Evolutionary conservation across 345 rosid species (phyloP), one percentile per base, ranked within the genome.

Genomic region (Rubroshorea leprosula): DNA sequence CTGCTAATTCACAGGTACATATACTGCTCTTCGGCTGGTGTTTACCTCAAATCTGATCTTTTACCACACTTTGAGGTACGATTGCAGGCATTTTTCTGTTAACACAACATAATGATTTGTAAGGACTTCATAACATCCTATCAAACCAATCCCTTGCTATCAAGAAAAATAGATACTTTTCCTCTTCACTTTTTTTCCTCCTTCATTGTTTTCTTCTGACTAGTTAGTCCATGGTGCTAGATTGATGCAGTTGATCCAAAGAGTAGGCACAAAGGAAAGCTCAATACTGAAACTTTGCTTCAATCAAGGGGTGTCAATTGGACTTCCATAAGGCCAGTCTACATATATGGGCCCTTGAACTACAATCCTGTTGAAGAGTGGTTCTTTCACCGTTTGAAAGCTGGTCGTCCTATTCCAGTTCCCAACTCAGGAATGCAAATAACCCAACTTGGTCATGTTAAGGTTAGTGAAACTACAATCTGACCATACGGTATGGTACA

Each of bases 361-460:
- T 93, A 93, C 81, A 89, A 89, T 74, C 97, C 97, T 10, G 96
- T 93, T 0, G 96, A 93, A 79, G 97, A 93, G 72, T 93, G 99
- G 97, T 93, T 89, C 80, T 89, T 89, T 61, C 99, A 89, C 79
- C 77, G 97, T 39, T 74, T 93, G 65, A 93, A 93, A 70, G 96
- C 96, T 0, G 96, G 96, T 26, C 94, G 94, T 50, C 97, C 99
- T 0, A 87, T 89, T 71, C 96, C 96, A 20, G 77, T 93, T 48
- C 99, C 97, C 39, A 77, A 77, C 74, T 93, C 97, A 9, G 94
- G 97, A 31, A 16, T 78, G 10, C 97, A 93, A 68, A 74, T 87
- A 61, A 80, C 92, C 43, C 92, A 89, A 68, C 97, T 93, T 51
- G 97, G 97, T 60, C 99, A 93, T 55, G 97, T 93, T 19, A 93